Base-by-base conservation (phyloP, 176 grass and related monocot genomes). In the Zizania latifolia region DNA sequence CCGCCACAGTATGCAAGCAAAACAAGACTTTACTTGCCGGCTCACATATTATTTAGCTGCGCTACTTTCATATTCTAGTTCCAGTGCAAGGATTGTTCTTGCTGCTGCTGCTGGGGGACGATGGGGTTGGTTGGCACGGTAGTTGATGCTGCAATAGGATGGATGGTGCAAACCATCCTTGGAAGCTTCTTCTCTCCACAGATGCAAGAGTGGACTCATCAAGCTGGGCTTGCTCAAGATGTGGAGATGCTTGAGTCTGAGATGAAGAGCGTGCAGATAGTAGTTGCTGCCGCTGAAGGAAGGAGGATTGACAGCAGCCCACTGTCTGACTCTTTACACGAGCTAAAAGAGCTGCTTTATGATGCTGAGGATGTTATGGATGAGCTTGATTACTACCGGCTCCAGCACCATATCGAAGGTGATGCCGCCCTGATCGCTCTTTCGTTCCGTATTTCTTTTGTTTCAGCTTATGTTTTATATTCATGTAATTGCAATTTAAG, bases 381-480 rank as follows among this genome's bases (percentile, higher is more conserved):
- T 0, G 68, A 82, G 17, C 79, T 82, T 0, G 58, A 75, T 5
- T 75, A 82, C 35, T 65, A 54, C n/a, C 60, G 70, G 0, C 64
- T 69, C 36, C 19, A 79, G 15, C 26, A 44, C 2, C 17, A 45
- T 33, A 21, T 79, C 0, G n/a, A 39, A 32, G 16, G 17, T 17
- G 65, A 51, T 78, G 26, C 5, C 4, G 3, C 21, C 24, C 15
- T 0, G 13, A 24, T 14, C 55, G 4, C 11, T 26, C 24, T 14
- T 27, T 57, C 11, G 10, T 44, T 44, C n/a, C n/a, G n/a, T n/a
- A n/a, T n/a, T n/a, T n/a, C n/a, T n/a, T n/a, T n/a, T n/a, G n/a
- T n/a, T n/a, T n/a, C n/a, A n/a, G n/a, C n/a, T n/a, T n/a, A n/a
- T n/a, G n/a, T n/a, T n/a, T n/a, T n/a, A n/a, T n/a, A n/a, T n/a